Percentiles rank a stretch among this genome's conserved stretches.
phyloP scores from a whole-genome alignment of 169 alveolate species.

The Eimeria necatrix region DNA sequence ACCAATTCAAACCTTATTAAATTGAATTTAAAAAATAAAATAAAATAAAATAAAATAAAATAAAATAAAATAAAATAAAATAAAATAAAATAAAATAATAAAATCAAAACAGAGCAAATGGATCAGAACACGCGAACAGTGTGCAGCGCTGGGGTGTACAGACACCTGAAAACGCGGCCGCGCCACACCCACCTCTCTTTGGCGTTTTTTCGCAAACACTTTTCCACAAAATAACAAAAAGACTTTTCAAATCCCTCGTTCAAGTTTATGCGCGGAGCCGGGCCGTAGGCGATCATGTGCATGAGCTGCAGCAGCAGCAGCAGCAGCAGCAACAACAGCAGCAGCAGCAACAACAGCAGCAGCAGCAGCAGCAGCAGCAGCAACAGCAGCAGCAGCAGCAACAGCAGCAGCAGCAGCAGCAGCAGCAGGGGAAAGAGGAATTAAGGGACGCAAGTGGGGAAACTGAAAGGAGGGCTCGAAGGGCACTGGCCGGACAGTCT shows the following conservation, averaged over 20 bases:
- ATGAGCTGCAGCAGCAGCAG: slow-evolving; percentile 81
- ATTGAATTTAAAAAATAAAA: background rate
- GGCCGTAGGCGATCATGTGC: slow-evolving; percentile 84
- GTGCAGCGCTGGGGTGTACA: background rate
- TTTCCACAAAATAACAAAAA: slow-evolving; percentile 88
- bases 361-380: background rate
- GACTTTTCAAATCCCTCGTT: slow-evolving; percentile 87
- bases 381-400: too few relatives aligned
- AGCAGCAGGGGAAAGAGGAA: background rate
- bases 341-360: background rate
- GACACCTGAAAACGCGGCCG: background rate
- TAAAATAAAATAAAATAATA: background rate
- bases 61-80: background rate
- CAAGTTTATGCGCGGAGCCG: slow-evolving; percentile 86
- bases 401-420: slow-evolving; percentile 11
- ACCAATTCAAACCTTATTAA: background rate
- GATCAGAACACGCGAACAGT: background rate
- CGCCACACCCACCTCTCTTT: slow-evolving; percentile 82
- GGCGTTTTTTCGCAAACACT: slow-evolving; percentile 90
- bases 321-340: background rate
- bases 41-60: background rate
- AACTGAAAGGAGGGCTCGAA: too few relatives aligned
- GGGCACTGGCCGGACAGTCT: too few relatives aligned
- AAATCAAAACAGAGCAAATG: background rate
- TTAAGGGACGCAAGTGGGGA: too few relatives aligned